phyloP scores from a whole-genome alignment of 2,329 filamentous ascomycete genomes.

The Epichloe hybrida region DNA sequence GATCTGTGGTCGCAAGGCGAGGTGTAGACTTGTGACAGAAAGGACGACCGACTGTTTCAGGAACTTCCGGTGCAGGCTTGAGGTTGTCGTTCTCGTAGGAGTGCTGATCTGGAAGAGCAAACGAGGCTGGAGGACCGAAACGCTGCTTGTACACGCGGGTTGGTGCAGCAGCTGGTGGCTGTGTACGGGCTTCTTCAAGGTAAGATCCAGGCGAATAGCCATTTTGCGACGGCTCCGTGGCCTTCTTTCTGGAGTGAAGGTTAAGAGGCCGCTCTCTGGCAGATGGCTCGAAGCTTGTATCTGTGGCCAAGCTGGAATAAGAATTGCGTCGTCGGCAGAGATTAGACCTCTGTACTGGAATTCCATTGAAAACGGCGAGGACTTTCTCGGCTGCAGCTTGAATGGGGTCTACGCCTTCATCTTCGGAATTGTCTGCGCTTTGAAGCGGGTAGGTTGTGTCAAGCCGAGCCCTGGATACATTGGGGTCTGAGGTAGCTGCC shows the following conservation, averaged over 20 bases:
- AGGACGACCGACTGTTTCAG: neutral
- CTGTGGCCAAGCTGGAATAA: constrained; percentile 6
- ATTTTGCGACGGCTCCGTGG: neutral
- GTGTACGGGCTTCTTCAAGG: constrained; percentile 11
- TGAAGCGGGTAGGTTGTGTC: constrained; percentile 1
- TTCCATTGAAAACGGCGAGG: constrained; percentile 8
- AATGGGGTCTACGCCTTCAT: constrained; percentile 5
- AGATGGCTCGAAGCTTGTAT: constrained; percentile 19
- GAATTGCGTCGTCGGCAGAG: constrained; percentile 7
- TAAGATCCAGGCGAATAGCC: constrained; percentile 7
- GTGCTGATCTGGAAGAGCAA: constrained; percentile 4
- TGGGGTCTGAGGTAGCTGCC: neutral
- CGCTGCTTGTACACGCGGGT: constrained; percentile 6
- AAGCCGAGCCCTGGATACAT: neutral
- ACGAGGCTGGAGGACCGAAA: constrained; percentile 11
- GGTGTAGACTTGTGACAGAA: constrained; percentile 5
- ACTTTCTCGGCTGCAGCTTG: constrained; percentile 10
- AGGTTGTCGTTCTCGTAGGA: neutral
- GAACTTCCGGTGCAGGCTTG: neutral
- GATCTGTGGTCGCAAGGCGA: constrained; percentile 4
- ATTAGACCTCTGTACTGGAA: constrained; percentile 9
- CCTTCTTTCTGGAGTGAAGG: constrained; percentile 9
- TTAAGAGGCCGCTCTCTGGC: constrained; percentile 26
- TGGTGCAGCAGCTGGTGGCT: constrained; percentile 6
- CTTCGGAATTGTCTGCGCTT: constrained; percentile 4